Evolutionary conservation across 495 filamentous ascomycete genomes (phyloP).

Genomic region (Xylaria grammica): DNA sequence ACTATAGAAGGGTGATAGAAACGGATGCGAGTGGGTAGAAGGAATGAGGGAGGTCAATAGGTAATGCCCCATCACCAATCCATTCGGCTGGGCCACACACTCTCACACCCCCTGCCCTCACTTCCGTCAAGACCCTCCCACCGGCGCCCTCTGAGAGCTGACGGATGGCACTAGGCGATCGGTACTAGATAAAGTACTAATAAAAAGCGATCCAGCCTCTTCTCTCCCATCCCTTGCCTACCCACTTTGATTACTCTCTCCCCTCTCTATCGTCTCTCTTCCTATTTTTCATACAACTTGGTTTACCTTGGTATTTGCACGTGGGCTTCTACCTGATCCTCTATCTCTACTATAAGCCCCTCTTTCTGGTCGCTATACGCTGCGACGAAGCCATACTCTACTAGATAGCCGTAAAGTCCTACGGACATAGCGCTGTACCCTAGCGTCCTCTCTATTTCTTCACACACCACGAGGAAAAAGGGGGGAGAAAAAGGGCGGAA

Average conservation of each 20-base stretch:
- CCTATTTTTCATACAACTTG: background rate
- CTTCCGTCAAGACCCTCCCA: constrained; percentile 4
- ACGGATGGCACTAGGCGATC: background rate
- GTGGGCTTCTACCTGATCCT: background rate
- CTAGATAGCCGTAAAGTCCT: background rate
- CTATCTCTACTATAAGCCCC: background rate
- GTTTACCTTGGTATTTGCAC: background rate
- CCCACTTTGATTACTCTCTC: constrained; percentile 16
- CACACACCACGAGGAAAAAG: background rate
- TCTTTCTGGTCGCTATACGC: background rate
- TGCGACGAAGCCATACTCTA: background rate
- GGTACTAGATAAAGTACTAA: background rate
- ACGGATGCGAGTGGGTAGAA: background rate
- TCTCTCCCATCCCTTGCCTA: background rate
- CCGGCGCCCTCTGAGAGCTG: background rate
- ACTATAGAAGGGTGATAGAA: background rate
- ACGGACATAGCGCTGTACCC: background rate
- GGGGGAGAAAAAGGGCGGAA: background rate
- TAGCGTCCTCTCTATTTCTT: background rate
- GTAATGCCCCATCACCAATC: constrained; percentile 8
- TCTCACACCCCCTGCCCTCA: constrained; percentile 8
- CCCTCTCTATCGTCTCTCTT: background rate
- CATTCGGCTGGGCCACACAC: constrained; percentile 11
- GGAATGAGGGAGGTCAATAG: too few species aligned
- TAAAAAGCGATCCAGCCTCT: constrained; percentile 13